Evolutionary conservation across 169 alveolate species (phyloP).

Genomic region (Plasmodium coatneyi): DNA sequence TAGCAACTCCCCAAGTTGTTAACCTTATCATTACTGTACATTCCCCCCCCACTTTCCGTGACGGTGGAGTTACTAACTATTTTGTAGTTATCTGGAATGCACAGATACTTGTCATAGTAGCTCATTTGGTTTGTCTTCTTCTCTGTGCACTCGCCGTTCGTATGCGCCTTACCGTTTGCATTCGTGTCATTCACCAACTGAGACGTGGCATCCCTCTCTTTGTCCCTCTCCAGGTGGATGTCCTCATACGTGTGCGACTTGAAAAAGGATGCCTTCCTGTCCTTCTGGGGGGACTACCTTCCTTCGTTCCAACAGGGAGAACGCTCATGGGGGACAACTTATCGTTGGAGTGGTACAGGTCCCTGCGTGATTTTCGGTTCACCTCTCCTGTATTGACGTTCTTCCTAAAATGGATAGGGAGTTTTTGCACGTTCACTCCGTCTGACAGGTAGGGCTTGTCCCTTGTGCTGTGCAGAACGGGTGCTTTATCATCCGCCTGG

Average conservation of each 20-base stretch:
- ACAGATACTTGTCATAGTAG: background rate
- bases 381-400: background rate
- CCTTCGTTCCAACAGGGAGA: background rate
- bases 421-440: background rate
- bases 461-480: background rate
- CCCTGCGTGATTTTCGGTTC: background rate
- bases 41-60: background rate
- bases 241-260: conserved; percentile 27
- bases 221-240: background rate
- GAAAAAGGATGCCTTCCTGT: background rate
- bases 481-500: background rate
- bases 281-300: background rate
- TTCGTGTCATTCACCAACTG: background rate
- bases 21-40: background rate
- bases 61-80: background rate
- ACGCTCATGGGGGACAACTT: background rate
- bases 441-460: background rate
- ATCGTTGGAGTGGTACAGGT: background rate
- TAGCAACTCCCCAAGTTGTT: background rate
- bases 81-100: background rate
- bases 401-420: conserved; percentile 6
- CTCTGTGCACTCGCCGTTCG: background rate
- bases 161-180: background rate
- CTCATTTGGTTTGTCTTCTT: background rate
- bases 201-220: background rate